Percentiles rank a stretch among this genome's conserved stretches.
These are phyloP conservation scores for Dryas alaskensis DNA, from an alignment of 306 rosid genomes.

Conservation along the genomic window DNA sequence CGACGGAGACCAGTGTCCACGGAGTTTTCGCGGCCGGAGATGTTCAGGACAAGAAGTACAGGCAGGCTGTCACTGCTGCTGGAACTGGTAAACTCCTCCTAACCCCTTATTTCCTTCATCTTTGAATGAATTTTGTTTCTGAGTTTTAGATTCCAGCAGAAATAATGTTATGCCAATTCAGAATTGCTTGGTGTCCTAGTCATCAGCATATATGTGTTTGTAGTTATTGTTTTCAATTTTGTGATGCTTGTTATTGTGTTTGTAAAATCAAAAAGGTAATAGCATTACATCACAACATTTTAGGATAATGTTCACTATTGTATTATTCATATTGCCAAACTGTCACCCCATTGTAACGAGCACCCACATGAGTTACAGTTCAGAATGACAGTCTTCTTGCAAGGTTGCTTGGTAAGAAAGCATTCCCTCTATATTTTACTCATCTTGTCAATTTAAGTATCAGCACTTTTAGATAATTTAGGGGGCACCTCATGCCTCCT, in stretches of 20 bases:
- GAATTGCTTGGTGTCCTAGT: background rate
- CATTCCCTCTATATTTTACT: background rate
- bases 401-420: background rate
- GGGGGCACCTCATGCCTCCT: background rate
- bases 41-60: constrained; percentile 92
- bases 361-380: background rate
- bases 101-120: background rate
- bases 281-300: background rate
- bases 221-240: background rate
- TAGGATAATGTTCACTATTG: background rate
- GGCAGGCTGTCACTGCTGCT: constrained; percentile 93
- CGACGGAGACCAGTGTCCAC: constrained; percentile 55
- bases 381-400: background rate
- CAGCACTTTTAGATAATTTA: background rate
- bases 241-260: background rate
- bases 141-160: too few relatives aligned
- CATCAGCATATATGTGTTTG: background rate
- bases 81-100: constrained; percentile 51
- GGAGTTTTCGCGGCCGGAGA: constrained; percentile 96
- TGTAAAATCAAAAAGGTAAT: background rate
- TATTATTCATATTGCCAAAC: background rate
- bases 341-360: background rate
- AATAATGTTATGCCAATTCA: background rate
- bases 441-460: background rate
- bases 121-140: background rate